Conservation (phyloP, 495 filamentous ascomycete genomes). For the Penicillium egyptiacum region DNA sequence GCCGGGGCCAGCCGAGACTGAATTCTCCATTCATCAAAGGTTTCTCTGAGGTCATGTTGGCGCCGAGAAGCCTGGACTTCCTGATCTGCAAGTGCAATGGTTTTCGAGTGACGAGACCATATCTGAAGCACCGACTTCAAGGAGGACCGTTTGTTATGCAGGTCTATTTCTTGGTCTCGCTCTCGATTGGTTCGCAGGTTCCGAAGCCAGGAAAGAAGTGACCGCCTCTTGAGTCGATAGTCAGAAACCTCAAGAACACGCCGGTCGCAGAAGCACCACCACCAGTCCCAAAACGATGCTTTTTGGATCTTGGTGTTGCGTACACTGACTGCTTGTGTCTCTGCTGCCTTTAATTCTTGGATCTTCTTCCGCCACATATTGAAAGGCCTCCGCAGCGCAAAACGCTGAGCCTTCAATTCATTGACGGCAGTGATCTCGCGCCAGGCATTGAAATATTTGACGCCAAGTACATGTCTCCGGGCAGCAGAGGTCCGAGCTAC, state of each 20-base stretch:
- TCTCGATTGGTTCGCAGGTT: conserved; percentile 46
- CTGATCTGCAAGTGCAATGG: conserved; percentile 29
- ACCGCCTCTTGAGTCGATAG: conserved; percentile 46
- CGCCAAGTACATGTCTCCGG: conserved; percentile 64
- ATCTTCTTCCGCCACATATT: conserved; percentile 53
- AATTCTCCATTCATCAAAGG: conserved; percentile 41
- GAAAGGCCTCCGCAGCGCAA: conserved; percentile 58
- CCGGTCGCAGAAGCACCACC: conserved; percentile 53
- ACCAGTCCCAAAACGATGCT: conserved; percentile 56
- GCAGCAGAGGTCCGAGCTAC: conserved; percentile 58
- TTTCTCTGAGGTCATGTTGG: conserved; percentile 30
- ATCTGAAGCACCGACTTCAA: conserved; percentile 32
- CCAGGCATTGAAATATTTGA: conserved; percentile 78
- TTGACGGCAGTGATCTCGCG: conserved; percentile 70
- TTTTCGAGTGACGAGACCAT: conserved; percentile 35
- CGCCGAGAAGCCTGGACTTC: conserved; percentile 36
- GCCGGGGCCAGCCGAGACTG: conserved; percentile 50
- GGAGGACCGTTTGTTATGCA: conserved; percentile 28
- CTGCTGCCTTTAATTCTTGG: conserved; percentile 31
- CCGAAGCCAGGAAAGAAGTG: conserved; percentile 48
- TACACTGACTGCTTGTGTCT: conserved; percentile 42
- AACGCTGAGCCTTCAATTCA: conserved; percentile 63
- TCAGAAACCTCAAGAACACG: conserved; percentile 56
- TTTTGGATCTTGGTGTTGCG: conserved; percentile 46
- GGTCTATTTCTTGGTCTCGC: conserved; percentile 41